A percentile compares a stretch with the other conserved stretches of the same genome.
Conservation (phyloP, 2,329 filamentous ascomycete genomes). For the Graphiopsis chlorocephala region DNA sequence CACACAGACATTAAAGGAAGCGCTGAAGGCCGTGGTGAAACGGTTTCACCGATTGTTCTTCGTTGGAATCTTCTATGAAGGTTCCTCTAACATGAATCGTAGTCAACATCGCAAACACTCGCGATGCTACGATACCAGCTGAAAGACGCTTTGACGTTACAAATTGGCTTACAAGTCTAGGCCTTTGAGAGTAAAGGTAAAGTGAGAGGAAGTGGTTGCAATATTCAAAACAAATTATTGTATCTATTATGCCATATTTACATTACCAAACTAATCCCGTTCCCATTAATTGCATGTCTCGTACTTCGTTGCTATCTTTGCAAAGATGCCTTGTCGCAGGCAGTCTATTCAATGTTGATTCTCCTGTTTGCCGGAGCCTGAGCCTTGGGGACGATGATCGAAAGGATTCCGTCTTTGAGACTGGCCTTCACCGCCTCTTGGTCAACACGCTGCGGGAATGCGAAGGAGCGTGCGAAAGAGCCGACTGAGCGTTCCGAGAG, state of each 20-base stretch:
- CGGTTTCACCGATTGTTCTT: neutral
- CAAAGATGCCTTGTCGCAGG: neutral
- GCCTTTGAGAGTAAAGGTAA: neutral
- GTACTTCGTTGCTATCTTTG: neutral
- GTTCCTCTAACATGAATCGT: neutral
- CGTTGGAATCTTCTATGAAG: neutral
- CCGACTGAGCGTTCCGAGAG: constrained; percentile 58
- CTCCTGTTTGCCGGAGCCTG: constrained; percentile 47
- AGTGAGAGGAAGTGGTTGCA: neutral
- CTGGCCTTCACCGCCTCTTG: constrained; percentile 61
- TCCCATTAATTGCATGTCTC: constrained; percentile 4
- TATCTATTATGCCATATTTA: neutral
- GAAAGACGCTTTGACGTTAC: neutral
- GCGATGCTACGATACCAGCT: neutral
- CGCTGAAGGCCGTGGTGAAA: neutral
- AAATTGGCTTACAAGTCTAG: neutral
- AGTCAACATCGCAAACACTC: neutral
- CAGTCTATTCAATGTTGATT: constrained; percentile 53
- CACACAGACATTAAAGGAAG: constrained; percentile 3
- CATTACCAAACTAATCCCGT: neutral
- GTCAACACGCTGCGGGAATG: constrained; percentile 57
- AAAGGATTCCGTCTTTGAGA: constrained; percentile 60
- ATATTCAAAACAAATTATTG: neutral
- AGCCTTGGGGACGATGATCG: constrained; percentile 57
- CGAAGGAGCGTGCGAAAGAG: constrained; percentile 59